Evolutionary conservation across 108 stramenopile species (phyloP), one percentile per base, ranked within the genome.

Genomic region (Cyclotella choctawhatcheeana): DNA sequence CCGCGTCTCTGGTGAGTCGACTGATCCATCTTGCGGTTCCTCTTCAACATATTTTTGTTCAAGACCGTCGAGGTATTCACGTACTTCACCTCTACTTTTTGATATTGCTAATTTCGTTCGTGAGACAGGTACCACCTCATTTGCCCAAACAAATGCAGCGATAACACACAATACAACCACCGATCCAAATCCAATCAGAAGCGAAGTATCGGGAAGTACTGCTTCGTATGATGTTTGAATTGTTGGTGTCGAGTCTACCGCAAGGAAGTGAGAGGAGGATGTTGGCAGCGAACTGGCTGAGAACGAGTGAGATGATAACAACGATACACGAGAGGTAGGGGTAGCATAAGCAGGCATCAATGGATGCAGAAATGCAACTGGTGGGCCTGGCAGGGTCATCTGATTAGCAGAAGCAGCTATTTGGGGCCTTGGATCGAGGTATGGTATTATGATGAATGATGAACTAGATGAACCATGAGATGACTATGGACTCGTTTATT

Each of bases 61-160:
- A 3, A 93, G 81, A 34, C 88, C 92, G 44, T 93, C 89, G 51
- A 93, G 66, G 69, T 93, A 93, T 44, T 86, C 76, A 50, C 83
- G 85, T 29, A 93, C 85, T 37, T 84, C 81, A 10, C 74, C 71
- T 16, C 84, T 71, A 61, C 64, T 82, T 45, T 93, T 93, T 37
- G 86, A 84, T 33, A 90, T 75, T 1, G 92, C 92, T 22, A 93
- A 68, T 30, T 93, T 90, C 16, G 92, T 89, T 10, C 89, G 63
- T 12, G 83, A 81, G 7, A 89, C 82, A 2, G 92, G 89, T 13
- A 93, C 92, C 0, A 90, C 92, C 40, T 87, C 75, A 48, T 84
- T 81, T 20, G 76, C 75, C 92, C 92, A 90, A 0, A 89, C 85
- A 22, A 63, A 80, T 5, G 75, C 77, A 2, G 85, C 80, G 1